Conservation (phyloP, 148 eudicot species). For the Polygonum aviculare region DNA sequence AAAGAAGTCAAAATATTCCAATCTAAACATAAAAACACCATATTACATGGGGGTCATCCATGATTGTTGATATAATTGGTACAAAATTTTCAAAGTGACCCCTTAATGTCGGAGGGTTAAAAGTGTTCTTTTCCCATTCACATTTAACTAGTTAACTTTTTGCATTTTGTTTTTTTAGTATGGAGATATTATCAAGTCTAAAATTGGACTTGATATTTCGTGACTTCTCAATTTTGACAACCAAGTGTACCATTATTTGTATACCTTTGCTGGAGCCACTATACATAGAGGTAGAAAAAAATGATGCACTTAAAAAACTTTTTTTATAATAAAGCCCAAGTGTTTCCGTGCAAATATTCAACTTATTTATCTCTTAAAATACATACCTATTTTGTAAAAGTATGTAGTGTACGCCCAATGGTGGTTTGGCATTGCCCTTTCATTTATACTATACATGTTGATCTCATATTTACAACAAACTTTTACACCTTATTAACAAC, state of each 20-base stretch:
- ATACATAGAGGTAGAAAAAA: background rate
- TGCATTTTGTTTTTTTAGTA: background rate
- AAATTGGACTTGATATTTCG: background rate
- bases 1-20: slow-evolving; percentile 9
- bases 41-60: background rate
- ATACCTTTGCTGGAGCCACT: background rate
- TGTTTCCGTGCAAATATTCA: too few species aligned
- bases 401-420: background rate
- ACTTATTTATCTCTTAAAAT: too few species aligned
- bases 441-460: background rate
- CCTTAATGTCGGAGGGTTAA: slow-evolving; percentile 9
- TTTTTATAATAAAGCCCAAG: too few species aligned
- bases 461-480: background rate
- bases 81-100: slow-evolving; percentile 2
- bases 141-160: background rate
- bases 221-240: background rate
- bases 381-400: too few species aligned
- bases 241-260: background rate
- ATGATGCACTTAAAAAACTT: background rate
- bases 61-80: slow-evolving; percentile 5
- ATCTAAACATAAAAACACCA: slow-evolving; percentile 10
- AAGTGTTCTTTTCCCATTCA: background rate
- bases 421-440: background rate
- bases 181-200: background rate
- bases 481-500: background rate